A percentile compares a stretch with the other conserved stretches of the same genome.
Evolutionary conservation across 495 filamentous ascomycete species (phyloP).

Genomic region (Daldinia vernicosa): DNA sequence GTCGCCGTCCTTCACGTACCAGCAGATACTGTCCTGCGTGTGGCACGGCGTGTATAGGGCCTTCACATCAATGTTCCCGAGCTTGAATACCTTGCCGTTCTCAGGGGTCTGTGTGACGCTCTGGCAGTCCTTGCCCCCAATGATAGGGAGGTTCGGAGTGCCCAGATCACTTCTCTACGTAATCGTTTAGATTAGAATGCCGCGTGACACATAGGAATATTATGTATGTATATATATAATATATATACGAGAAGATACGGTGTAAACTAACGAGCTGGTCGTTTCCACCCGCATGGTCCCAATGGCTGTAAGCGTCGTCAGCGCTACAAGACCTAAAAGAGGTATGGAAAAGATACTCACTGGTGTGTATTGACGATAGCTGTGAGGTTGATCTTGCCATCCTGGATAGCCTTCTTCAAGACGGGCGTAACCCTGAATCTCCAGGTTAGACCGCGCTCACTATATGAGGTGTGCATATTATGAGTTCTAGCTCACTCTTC

Average conservation of each 20-base stretch:
- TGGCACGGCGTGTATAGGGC: slow-evolving; percentile 97
- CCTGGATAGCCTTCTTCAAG: slow-evolving; percentile 74
- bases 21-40: slow-evolving; percentile 98
- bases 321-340: background rate
- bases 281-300: slow-evolving; percentile 96
- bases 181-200: slow-evolving; percentile 15
- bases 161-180: slow-evolving; percentile 72
- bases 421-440: slow-evolving; percentile 77
- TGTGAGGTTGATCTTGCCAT: slow-evolving; percentile 79
- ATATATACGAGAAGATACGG: background rate
- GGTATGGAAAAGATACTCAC: slow-evolving; percentile 58
- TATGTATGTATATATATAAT: no score
- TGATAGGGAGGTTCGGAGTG: slow-evolving; percentile 67
- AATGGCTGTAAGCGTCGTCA: slow-evolving; percentile 68
- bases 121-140: slow-evolving; percentile 88
- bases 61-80: slow-evolving; percentile 86
- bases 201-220: background rate
- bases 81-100: slow-evolving; percentile 79
- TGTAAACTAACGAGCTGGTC: slow-evolving; percentile 68
- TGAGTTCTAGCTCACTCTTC: slow-evolving; percentile 72
- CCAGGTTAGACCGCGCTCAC: slow-evolving; percentile 11
- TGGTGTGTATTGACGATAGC: slow-evolving; percentile 97
- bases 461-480: background rate
- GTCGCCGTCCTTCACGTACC: slow-evolving; percentile 77
- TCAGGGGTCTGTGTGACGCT: slow-evolving; percentile 76